Base-by-base conservation (phyloP, 148 eudicot species). In the Cornus kousa region DNA sequence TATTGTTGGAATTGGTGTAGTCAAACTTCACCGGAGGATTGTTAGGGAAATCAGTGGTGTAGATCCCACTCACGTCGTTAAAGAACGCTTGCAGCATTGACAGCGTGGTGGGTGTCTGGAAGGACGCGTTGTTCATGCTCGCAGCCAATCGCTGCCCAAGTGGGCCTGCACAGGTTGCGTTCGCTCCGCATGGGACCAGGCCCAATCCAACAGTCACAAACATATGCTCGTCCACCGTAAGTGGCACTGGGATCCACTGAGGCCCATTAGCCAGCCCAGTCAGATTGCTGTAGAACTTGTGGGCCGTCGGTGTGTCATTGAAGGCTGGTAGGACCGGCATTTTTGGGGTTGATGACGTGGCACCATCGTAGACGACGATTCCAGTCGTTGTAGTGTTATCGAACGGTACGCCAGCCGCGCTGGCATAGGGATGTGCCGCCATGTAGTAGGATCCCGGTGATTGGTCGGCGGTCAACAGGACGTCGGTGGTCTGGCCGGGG, bases 401-500 rank as follows among this genome's bases (percentile, higher is more conserved):
- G 17, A 86, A 86, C 0, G 77, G 50, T 17, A 84, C 80, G 0
- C 89, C 88, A 0, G 80, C 55, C 0, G 88, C 87, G 11, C 91
- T 89, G 0, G 70, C 75, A 35, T 92, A 92, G 22, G 91, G 74
- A 12, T 8, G 62, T 7, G 97, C 97, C 1, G 92, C 92, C 87
- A 93, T 93, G 83, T 88, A 91, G 75, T 94, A 94, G 1, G 80
- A 71, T 9, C 75, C 88, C 8, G 77, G 62, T 0, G 84, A 67
- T 32, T 89, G 90, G 79, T 84, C 78, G 35, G 93, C 89, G 0
- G 84, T 79, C 37, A 94, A 16, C 28, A 94, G 92, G 28, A 87
- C 97, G 23, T 94, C 98, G 5, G 83, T 80, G 12, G 95, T 92
- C 39, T 92, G 97, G 13, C 98, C 98, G 0, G 97, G 98, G 3